A percentile compares a stretch with the other conserved stretches of the same genome.
Conservation (phyloP, 2,329 filamentous ascomycete genomes). For the Catunica adiposa region DNA sequence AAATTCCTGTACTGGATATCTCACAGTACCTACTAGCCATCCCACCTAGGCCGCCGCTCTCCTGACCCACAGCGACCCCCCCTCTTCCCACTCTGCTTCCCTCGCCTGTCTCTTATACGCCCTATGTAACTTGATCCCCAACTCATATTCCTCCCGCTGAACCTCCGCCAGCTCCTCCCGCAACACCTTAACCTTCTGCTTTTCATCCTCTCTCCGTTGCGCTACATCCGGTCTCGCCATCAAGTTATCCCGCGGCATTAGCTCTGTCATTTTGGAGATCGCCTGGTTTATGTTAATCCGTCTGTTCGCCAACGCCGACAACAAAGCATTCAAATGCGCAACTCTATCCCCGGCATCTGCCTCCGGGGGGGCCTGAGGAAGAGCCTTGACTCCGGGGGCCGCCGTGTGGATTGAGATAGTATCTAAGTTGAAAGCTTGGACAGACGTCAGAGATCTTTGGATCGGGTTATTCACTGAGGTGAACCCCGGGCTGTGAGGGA, state of each 20-base stretch:
- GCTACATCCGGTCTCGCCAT: constrained; percentile 49
- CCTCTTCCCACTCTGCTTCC: constrained; percentile 46
- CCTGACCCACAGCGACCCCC: constrained; percentile 55
- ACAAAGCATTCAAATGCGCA: constrained; percentile 46
- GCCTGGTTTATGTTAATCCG: constrained; percentile 54
- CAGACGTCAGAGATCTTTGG: constrained; percentile 3
- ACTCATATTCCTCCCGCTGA: constrained; percentile 58
- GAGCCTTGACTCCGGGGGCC: constrained; percentile 32
- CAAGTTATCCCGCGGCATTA: constrained; percentile 56
- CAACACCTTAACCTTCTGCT: constrained; percentile 49
- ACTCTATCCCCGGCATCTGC: constrained; percentile 44
- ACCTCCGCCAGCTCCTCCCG: constrained; percentile 55
- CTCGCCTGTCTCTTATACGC: constrained; percentile 61
- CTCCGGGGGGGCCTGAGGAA: constrained; percentile 47
- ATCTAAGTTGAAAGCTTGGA: constrained; percentile 12
- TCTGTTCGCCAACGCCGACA: constrained; percentile 48
- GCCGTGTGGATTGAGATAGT: constrained; percentile 13
- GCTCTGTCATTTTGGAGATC: constrained; percentile 61
- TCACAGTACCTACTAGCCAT: background rate
- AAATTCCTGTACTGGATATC: too few species aligned
- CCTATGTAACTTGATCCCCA: constrained; percentile 57
- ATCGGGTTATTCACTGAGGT: constrained; percentile 6
- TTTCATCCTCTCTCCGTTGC: constrained; percentile 38
- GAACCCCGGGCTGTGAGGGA: background rate
- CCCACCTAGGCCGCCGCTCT: constrained; percentile 32